A percentile compares a stretch with the other conserved stretches of the same genome.
phyloP scores from a whole-genome alignment of 179 eudicot genomes.

The Spergularia azorica region DNA sequence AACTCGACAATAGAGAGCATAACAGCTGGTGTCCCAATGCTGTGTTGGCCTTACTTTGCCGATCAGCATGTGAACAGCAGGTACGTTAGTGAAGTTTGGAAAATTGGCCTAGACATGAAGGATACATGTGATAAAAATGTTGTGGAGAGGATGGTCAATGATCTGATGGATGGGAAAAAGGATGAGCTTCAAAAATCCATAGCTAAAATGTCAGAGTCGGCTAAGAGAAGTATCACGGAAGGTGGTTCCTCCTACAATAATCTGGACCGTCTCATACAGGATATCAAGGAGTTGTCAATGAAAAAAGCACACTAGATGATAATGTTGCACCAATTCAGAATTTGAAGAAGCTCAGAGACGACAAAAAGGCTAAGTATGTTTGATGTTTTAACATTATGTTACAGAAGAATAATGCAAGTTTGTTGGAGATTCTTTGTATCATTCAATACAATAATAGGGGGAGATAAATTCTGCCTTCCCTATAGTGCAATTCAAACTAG shows the following conservation, averaged over 20 bases:
- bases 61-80: constrained; percentile 61
- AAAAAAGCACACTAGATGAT: neutral
- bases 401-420: too few species aligned
- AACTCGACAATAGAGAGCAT: constrained; percentile 60
- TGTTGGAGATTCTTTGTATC: too few species aligned
- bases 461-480: too few species aligned
- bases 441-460: too few species aligned
- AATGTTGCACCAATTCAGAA: neutral
- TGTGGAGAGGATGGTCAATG: constrained; percentile 43
- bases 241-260: constrained; percentile 34
- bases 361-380: too few species aligned
- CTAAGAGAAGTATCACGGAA: constrained; percentile 25
- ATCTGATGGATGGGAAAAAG: constrained; percentile 38
- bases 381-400: too few species aligned
- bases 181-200: constrained; percentile 23
- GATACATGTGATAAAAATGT: constrained; percentile 48
- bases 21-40: constrained; percentile 55
- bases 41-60: constrained; percentile 54
- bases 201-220: constrained; percentile 27
- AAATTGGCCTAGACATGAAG: constrained; percentile 62
- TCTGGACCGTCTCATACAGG: constrained; percentile 31
- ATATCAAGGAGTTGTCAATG: constrained; percentile 23
- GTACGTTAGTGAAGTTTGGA: constrained; percentile 48
- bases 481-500: too few species aligned
- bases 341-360: too few species aligned